Percentiles rank a stretch among this genome's conserved stretches.
Conservation (phyloP, 2,329 filamentous ascomycete genomes). For the Dichotomopilus funicola region DNA sequence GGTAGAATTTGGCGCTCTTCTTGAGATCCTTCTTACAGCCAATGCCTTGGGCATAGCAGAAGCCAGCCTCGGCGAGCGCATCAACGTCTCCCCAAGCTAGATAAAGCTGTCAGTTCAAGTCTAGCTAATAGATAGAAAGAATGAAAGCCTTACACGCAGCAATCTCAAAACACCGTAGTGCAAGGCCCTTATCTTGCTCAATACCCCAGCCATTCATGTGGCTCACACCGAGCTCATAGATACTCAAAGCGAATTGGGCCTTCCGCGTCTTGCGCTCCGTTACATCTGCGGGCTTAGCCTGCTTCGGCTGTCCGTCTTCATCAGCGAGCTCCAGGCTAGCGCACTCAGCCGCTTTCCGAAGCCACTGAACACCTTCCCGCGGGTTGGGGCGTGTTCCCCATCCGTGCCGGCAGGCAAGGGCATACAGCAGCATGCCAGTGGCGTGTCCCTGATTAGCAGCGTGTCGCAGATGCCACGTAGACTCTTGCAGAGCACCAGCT, state of each 20-base stretch:
- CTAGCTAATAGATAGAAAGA: background rate
- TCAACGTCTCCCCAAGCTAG: conserved; percentile 88
- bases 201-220: conserved; percentile 99
- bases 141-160: conserved; percentile 61
- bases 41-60: conserved; percentile 89
- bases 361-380: conserved; percentile 82
- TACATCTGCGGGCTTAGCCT: conserved; percentile 57
- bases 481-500: conserved; percentile 80
- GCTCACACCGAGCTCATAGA: conserved; percentile 93
- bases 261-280: conserved; percentile 74
- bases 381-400: conserved; percentile 97
- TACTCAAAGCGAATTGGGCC: conserved; percentile 88
- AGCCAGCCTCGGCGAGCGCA: conserved; percentile 87
- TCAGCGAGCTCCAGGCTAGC: conserved; percentile 78
- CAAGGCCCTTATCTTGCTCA: conserved; percentile 81
- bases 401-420: conserved; percentile 87
- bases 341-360: conserved; percentile 82
- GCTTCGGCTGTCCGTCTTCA: conserved; percentile 62
- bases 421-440: conserved; percentile 93
- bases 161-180: conserved; percentile 91
- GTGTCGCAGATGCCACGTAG: conserved; percentile 88
- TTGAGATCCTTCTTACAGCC: conserved; percentile 95
- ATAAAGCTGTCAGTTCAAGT: conserved; percentile 12
- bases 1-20: conserved; percentile 86
- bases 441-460: conserved; percentile 81